Conservation (phyloP, 257 asterid species). For the Solanum paucissectum region DNA sequence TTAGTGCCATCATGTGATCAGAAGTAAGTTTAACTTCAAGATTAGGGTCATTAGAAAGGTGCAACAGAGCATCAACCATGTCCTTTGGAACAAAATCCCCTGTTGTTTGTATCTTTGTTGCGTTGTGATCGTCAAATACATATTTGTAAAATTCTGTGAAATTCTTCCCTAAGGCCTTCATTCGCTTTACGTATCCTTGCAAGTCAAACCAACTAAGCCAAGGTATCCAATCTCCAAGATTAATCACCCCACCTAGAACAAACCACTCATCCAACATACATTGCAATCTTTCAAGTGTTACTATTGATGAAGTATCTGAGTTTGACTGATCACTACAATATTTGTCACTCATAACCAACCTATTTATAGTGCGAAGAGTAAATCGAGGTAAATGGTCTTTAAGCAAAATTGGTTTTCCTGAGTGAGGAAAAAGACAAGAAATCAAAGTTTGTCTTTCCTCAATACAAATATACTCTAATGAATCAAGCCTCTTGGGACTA, state of each 20-base stretch:
- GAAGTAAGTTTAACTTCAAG: background rate
- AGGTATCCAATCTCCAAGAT: background rate
- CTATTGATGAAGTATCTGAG: background rate
- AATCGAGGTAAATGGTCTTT: conserved; percentile 9
- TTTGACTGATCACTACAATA: conserved; percentile 1
- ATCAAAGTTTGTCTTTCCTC: background rate
- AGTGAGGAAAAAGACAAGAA: background rate
- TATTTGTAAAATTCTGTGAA: background rate
- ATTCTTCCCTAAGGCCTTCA: background rate
- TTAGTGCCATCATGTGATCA: background rate
- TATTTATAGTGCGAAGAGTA: background rate
- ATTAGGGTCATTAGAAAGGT: background rate
- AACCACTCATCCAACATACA: background rate
- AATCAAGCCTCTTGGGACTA: background rate
- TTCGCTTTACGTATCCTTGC: background rate
- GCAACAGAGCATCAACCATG: background rate
- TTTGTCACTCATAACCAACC: background rate
- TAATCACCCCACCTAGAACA: background rate
- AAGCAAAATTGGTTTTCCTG: conserved; percentile 12
- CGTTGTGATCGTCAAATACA: background rate
- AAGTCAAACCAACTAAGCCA: background rate
- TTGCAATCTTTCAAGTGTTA: background rate
- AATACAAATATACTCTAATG: background rate
- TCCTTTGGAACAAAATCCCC: background rate
- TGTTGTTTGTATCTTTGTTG: background rate